A percentile compares a stretch with the other conserved stretches of the same genome.
Conservation (phyloP, 1,284 basidiomycete genomes). For the Apiotrichum domesticum region DNA sequence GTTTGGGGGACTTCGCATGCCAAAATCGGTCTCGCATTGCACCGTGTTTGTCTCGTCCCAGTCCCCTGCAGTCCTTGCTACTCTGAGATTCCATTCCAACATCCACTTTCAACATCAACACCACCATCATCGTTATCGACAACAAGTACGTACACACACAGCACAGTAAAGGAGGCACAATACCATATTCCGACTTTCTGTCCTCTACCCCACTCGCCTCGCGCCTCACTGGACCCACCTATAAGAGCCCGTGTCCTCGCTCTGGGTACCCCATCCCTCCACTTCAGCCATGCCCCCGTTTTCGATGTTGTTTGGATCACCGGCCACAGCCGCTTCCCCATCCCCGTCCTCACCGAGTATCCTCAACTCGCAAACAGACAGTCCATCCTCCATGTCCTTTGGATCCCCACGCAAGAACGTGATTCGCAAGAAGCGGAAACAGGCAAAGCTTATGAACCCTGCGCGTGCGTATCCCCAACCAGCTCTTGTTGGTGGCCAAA, state of each 20-base stretch:
- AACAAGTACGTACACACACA: neutral
- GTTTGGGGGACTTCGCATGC: too few relatives aligned
- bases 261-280: neutral
- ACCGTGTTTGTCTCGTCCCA: too few relatives aligned
- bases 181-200: too few relatives aligned
- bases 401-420: neutral
- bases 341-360: neutral
- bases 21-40: too few relatives aligned
- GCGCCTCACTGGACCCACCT: too few relatives aligned
- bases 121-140: neutral
- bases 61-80: too few relatives aligned
- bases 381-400: neutral
- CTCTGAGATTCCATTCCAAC: too few relatives aligned
- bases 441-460: constrained; percentile 8
- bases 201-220: too few relatives aligned
- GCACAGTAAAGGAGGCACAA: too few relatives aligned
- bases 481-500: neutral
- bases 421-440: constrained; percentile 7
- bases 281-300: neutral
- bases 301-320: neutral
- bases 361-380: neutral
- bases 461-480: constrained; percentile 1
- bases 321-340: neutral
- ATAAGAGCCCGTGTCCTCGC: neutral
- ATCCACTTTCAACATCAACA: neutral